A percentile compares a stretch with the other conserved stretches of the same genome.
Conservation (phyloP, 2,329 filamentous ascomycete species). For the Aspergillus puulaauensis region DNA sequence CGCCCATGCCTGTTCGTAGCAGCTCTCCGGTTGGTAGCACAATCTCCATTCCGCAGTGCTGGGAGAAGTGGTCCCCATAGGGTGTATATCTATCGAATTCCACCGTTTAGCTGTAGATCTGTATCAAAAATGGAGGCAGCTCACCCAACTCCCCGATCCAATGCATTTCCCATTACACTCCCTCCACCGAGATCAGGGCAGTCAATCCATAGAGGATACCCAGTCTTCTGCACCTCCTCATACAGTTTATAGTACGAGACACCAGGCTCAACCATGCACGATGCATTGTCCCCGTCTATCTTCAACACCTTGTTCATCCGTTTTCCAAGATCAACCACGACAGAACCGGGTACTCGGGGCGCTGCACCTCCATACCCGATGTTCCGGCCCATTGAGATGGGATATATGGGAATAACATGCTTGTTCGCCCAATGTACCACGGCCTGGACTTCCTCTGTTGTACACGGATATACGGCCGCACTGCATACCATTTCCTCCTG, state of each 20-base stretch:
- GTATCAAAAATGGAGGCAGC: too few species aligned
- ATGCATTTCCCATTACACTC: conserved; percentile 47
- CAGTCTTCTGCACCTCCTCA: conserved; percentile 32
- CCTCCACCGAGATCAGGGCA: conserved; percentile 39
- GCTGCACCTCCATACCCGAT: neutral
- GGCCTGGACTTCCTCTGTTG: neutral
- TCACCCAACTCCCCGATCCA: conserved; percentile 39
- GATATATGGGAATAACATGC: too few species aligned
- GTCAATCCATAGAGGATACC: conserved; percentile 28
- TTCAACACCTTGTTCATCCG: conserved; percentile 54
- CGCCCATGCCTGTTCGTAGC: conserved; percentile 50
- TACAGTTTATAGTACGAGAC: conserved; percentile 55
- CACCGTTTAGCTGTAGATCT: too few species aligned
- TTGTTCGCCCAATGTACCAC: neutral
- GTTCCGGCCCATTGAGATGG: too few species aligned
- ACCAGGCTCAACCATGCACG: conserved; percentile 54
- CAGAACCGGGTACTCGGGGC: neutral
- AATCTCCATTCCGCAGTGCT: conserved; percentile 47
- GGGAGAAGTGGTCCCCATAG: conserved; percentile 40
- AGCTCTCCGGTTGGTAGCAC: conserved; percentile 48
- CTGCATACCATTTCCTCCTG: neutral
- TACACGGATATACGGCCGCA: neutral
- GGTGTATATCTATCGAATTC: conserved; percentile 43
- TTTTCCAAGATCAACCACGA: neutral
- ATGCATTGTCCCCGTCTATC: conserved; percentile 51